Conservation (phyloP, 2,329 filamentous ascomycete species). For the Trichoderma gracile region DNA sequence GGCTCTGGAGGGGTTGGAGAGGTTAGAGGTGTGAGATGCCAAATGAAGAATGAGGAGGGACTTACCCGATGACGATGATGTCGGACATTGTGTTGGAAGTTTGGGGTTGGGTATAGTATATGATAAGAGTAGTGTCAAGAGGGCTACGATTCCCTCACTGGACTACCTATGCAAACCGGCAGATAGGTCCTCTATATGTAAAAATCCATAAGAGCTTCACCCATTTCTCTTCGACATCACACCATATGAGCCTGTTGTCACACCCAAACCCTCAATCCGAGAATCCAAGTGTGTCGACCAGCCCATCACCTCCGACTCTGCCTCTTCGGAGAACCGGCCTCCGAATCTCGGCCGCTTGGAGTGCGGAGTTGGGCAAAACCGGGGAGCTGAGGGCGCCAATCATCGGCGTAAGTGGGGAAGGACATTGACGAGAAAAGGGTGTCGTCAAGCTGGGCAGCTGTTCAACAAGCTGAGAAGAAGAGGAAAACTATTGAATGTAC, state of each 20-base stretch:
- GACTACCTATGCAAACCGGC: too few relatives aligned
- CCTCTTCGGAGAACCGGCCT: not conserved
- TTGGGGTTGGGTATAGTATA: not conserved
- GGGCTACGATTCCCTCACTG: not conserved
- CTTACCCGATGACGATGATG: conserved; percentile 37
- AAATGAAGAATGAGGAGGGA: not conserved
- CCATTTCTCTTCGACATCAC: not conserved
- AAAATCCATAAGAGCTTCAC: not conserved
- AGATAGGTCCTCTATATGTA: too few relatives aligned
- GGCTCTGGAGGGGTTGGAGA: conserved; percentile 39
- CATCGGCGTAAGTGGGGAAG: not conserved
- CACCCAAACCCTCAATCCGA: not conserved
- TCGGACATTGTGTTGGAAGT: conserved; percentile 26
- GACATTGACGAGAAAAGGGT: not conserved
- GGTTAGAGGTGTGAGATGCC: not conserved
- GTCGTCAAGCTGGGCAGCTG: not conserved
- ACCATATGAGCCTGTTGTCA: not conserved
- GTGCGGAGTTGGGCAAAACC: conserved; percentile 10
- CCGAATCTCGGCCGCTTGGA: conserved; percentile 18
- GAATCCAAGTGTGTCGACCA: not conserved
- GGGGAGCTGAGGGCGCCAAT: conserved; percentile 3
- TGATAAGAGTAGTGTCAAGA: too few relatives aligned
- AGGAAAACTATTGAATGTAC: not conserved
- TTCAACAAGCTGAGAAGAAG: not conserved
- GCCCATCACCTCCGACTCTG: not conserved